These are phyloP conservation scores for Cynanchum wilfordii DNA, from an alignment of 257 asterid species.

Conservation along the genomic window DNA sequence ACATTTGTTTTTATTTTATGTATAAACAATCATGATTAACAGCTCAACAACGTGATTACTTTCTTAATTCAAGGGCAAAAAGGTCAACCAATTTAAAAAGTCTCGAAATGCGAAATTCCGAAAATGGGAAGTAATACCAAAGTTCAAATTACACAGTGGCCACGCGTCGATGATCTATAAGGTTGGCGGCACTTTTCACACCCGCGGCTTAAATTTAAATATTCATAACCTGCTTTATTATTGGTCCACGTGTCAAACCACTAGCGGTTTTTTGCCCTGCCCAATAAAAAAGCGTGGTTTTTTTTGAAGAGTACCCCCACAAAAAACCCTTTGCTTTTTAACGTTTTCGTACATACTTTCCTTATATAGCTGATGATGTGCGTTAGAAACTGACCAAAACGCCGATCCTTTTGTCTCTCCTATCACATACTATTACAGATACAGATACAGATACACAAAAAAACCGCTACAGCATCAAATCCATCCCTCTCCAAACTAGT, in stretches of 20 bases:
- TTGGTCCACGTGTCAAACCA: slow-evolving; percentile 15
- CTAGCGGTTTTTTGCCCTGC: slow-evolving; percentile 8
- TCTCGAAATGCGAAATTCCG: slow-evolving; percentile 21
- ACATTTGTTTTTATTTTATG: not conserved
- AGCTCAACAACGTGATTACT: not conserved
- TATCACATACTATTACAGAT: slow-evolving; percentile 1
- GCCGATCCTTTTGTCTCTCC: slow-evolving; percentile 30
- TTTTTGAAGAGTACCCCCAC: not conserved
- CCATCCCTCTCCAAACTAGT: slow-evolving; percentile 9
- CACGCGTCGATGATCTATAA: slow-evolving; percentile 37
- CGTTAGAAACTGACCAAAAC: slow-evolving; percentile 25
- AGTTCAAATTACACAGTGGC: not conserved
- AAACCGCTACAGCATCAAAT: not conserved
- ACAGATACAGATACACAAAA: not conserved
- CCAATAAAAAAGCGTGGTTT: not conserved
- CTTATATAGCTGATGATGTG: slow-evolving; percentile 25
- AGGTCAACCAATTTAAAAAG: slow-evolving; percentile 13
- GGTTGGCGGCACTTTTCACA: slow-evolving; percentile 23
- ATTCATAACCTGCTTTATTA: not conserved
- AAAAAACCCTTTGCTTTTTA: not conserved
- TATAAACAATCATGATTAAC: not conserved
- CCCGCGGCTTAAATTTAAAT: not conserved
- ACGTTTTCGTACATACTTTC: slow-evolving; percentile 27
- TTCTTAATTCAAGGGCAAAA: slow-evolving; percentile 20
- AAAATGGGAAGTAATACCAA: slow-evolving; percentile 20